Percentiles rank a stretch among this genome's conserved stretches.
These are phyloP conservation scores for Tylopilus sp. DNA, from an alignment of 768 basidiomycete species.

Conservation along the genomic window DNA sequence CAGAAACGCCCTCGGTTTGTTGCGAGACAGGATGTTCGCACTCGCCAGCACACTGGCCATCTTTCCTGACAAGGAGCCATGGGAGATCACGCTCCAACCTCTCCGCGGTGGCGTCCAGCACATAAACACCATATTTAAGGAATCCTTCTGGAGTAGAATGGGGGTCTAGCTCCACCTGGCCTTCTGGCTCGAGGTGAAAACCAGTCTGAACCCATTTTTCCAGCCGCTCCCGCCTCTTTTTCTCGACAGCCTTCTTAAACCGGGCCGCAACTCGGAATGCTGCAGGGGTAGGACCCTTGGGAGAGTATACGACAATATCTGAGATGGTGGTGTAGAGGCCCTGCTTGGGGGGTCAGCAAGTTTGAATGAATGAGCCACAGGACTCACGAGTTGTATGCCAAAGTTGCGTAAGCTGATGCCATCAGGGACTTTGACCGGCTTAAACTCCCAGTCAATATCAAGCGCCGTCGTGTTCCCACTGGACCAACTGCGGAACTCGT, in stretches of 20 bases:
- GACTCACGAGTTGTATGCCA: constrained; percentile 81
- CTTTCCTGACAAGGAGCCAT: constrained; percentile 29
- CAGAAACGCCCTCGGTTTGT: background rate
- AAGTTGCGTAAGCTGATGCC: constrained; percentile 86
- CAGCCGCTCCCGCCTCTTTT: constrained; percentile 52
- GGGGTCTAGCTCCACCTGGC: constrained; percentile 15
- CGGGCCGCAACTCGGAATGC: constrained; percentile 60
- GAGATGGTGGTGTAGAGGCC: constrained; percentile 86
- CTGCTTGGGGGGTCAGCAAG: constrained; percentile 35
- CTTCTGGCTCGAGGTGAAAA: constrained; percentile 5
- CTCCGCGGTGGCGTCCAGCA: constrained; percentile 29
- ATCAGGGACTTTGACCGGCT: constrained; percentile 69
- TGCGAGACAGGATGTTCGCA: constrained; percentile 12
- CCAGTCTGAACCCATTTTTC: constrained; percentile 19
- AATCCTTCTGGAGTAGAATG: constrained; percentile 26
- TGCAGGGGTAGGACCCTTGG: constrained; percentile 52
- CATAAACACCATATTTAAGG: constrained; percentile 30
- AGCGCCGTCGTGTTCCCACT: constrained; percentile 13
- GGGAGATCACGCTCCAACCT: constrained; percentile 26
- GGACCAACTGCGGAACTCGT: constrained; percentile 21
- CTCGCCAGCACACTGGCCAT: constrained; percentile 21
- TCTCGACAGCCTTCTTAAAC: constrained; percentile 60
- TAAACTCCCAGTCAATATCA: constrained; percentile 56
- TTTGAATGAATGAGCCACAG: background rate
- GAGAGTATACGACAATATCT: constrained; percentile 86